phyloP scores from a whole-genome alignment of 306 rosid genomes.

The Trichosanthes cucumerina region DNA sequence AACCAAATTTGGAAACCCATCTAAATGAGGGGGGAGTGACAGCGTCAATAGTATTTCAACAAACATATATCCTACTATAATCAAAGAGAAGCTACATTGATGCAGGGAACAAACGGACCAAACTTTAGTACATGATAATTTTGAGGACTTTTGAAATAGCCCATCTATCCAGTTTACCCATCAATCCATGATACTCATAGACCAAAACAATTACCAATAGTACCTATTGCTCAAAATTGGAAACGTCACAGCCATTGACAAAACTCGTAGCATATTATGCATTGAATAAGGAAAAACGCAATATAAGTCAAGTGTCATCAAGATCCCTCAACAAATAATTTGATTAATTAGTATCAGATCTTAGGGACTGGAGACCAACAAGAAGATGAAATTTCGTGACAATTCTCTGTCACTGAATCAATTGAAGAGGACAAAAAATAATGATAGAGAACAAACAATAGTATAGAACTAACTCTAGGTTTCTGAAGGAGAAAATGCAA shows the following conservation, averaged over 20 bases:
- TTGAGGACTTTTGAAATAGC: not conserved
- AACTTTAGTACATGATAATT: not conserved
- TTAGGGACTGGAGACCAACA: not conserved
- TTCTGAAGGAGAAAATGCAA: not conserved
- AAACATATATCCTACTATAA: not conserved
- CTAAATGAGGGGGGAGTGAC: not conserved
- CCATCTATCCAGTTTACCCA: not conserved
- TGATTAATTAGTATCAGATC: not conserved
- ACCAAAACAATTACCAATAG: not conserved
- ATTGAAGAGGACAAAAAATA: not conserved
- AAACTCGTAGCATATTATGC: not conserved
- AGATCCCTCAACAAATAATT: not conserved
- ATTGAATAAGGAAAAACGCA: not conserved
- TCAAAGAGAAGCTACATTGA: conserved; percentile 1
- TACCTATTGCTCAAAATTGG: not conserved
- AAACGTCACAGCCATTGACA: not conserved
- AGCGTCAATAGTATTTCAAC: not conserved
- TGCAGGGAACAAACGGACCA: not conserved
- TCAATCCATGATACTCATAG: not conserved
- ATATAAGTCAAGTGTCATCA: not conserved
- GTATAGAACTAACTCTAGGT: not conserved
- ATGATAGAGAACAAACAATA: not conserved
- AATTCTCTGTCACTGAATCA: not conserved
- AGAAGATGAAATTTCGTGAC: not conserved
- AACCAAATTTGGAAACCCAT: not conserved